These are phyloP conservation scores for Termitomyces sp. DNA, from an alignment of 1,284 basidiomycete genomes.

Conservation along the genomic window DNA sequence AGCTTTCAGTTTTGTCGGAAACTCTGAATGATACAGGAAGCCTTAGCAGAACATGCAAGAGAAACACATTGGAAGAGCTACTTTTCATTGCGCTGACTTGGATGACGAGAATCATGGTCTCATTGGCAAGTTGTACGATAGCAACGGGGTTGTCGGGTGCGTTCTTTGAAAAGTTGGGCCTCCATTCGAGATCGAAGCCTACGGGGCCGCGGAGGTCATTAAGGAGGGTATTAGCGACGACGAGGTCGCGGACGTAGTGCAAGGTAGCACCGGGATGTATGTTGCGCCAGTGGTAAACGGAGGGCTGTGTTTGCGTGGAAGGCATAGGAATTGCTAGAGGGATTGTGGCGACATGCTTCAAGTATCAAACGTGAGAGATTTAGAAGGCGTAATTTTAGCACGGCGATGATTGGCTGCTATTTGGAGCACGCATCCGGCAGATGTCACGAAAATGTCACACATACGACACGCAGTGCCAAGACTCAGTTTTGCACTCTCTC, in stretches of 20 bases:
- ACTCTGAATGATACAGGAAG: slow-evolving; percentile 31
- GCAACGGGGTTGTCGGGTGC: slow-evolving; percentile 57
- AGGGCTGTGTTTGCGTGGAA: not conserved
- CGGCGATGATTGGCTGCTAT: slow-evolving; percentile 28
- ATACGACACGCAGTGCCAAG: slow-evolving; percentile 17
- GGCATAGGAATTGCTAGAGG: not conserved
- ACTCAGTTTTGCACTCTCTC: slow-evolving; percentile 1
- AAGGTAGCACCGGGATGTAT: slow-evolving; percentile 24
- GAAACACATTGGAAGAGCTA: slow-evolving; percentile 22
- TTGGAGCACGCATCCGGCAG: slow-evolving; percentile 21
- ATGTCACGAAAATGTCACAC: slow-evolving; percentile 16
- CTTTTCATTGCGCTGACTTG: slow-evolving; percentile 60
- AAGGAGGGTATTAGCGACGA: slow-evolving; percentile 27
- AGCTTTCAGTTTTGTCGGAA: slow-evolving; percentile 45
- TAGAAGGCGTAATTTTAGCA: slow-evolving; percentile 21
- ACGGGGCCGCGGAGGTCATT: slow-evolving; percentile 30
- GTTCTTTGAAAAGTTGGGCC: slow-evolving; percentile 49
- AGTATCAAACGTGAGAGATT: slow-evolving; percentile 9
- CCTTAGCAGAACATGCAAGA: not conserved
- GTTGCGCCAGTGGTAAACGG: slow-evolving; percentile 28
- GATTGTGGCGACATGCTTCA: not conserved
- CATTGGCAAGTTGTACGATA: slow-evolving; percentile 61
- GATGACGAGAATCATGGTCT: slow-evolving; percentile 49
- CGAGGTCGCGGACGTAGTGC: slow-evolving; percentile 28
- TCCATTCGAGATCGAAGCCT: slow-evolving; percentile 76